Evolutionary conservation across 1,139 yeast species (phyloP), one percentile per base, ranked within the genome.

Genomic region (Candida tropicalis): DNA sequence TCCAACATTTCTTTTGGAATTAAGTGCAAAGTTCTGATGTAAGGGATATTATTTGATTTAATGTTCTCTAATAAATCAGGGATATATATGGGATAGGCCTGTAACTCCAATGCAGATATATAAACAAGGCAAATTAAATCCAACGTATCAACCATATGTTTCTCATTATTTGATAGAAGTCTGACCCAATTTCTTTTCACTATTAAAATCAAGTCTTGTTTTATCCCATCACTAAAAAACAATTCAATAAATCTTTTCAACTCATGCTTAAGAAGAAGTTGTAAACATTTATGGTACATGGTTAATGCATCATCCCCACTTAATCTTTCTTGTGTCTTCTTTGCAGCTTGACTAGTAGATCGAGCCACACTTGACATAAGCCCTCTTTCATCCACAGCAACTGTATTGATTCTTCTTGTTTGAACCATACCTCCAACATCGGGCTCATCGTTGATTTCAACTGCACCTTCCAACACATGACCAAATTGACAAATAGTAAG

Each of bases 401-500:
- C 49, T 25, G 77, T 64, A 42, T 79, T 81, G 40, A 85, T 58
- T 47, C 87, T 67, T 55, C 80, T 70, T 7, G 87, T 82, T 2
- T 67, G 65, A 2, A 72, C 72, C 36, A 59, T 60, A 12, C 63
- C 60, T 39, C 73, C 80, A 43, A 82, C 88, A 28, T 81, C 89
- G 35, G 87, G 96, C 54, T 86, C 93, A 55, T 86, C 91, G 50
- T 85, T 84, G 53, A 80, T 73, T 60, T 89, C 96, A 27, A 87
- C 63, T 49, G 84, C 87, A 33, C 93, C 91, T 51, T 85, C 93
- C 63, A 80, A 79, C 15, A 90, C 89, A 65, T 93, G 99, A 2
- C 98, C 97, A 57, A 78, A 85, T 57, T 87, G 91, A 60, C 99
- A 93, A 17, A 89, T 83, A 45, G 82, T 76, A 43, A 79, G 79